Evolutionary conservation across 2,329 filamentous ascomycete species (phyloP), one percentile per base, ranked within the genome.

Genomic region (Penicillium brevicompactum): DNA sequence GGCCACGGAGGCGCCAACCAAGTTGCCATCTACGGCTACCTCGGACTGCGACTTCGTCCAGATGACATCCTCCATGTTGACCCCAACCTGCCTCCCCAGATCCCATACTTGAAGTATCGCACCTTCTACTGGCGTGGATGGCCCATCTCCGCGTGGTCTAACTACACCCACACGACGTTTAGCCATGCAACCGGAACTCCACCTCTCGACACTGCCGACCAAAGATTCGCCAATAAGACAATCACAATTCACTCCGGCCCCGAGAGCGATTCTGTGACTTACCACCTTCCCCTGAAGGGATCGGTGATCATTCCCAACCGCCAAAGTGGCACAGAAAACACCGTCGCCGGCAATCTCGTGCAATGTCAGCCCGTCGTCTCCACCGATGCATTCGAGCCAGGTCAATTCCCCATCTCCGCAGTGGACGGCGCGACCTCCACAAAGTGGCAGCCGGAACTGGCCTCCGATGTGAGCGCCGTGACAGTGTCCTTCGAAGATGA

Each of bases 1-100:
- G 87, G 87, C 4, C 84, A 87, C 65, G 87, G 87, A 18, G 87
- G 87, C 50, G 83, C 86, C 13, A 83, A 88, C 60, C 87, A 88
- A 67, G 83, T 89, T 22, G 82, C 82, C 0, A 78, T 88, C 2
- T 89, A 86, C 62, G 87, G 87, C 0, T 90, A 87, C 66, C 78
- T 89, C 0, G 87, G 87, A 1, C 76, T 88, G 3, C 80, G 86
- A 11, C 75, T 87, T 2, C 78, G 83, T 45, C 78, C 85, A 2
- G 83, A 86, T 56, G 78, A 78, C 14, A 73, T 85, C n/a, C 81
- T 80, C 13, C 74, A 87, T 58, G 74, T 90, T 49, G 80, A 88
- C 53, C 87, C 87, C 0, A 82, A 82, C 10, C 74, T 89, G 0
- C 87, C 87, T 30, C 84, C 84, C 16, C 87, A 90, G 60, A 84